phyloP scores from a whole-genome alignment of 148 eudicot species.

The Vaccinium myrtillus region DNA sequence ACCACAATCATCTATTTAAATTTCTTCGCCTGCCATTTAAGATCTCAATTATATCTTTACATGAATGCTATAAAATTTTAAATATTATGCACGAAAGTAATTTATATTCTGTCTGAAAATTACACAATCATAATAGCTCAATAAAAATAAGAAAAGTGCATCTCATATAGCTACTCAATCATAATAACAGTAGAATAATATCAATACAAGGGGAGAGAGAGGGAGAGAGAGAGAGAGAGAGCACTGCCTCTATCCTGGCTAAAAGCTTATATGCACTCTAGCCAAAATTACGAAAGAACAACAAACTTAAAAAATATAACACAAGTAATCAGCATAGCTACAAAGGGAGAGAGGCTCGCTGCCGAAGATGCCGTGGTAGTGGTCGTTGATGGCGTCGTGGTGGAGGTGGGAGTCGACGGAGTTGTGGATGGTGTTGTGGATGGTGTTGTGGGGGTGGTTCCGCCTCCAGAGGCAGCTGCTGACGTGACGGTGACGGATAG shows the following conservation, averaged over 20 bases:
- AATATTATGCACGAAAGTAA: too few relatives aligned
- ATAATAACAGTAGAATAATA: background rate
- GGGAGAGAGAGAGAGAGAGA: background rate
- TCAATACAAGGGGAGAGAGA: background rate
- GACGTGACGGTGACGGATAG: conserved; percentile 54
- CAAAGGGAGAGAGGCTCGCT: conserved; percentile 22
- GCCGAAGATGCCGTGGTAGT: conserved; percentile 31
- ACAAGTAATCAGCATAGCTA: conserved; percentile 18
- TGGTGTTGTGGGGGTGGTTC: conserved; percentile 20
- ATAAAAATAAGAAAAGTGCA: too few relatives aligned
- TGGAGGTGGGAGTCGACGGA: conserved; percentile 17
- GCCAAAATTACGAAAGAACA: conserved; percentile 18
- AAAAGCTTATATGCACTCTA: background rate
- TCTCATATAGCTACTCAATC: background rate
- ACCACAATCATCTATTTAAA: too few relatives aligned
- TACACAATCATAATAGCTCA: too few relatives aligned
- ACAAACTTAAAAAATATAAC: conserved; percentile 16
- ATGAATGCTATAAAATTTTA: too few relatives aligned
- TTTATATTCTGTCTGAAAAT: too few relatives aligned
- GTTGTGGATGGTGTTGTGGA: conserved; percentile 7
- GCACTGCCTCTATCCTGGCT: conserved; percentile 70
- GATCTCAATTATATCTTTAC: too few relatives aligned
- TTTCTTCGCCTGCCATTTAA: too few relatives aligned
- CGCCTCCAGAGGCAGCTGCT: background rate
- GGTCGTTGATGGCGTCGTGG: conserved; percentile 14